Conservation (phyloP, 1,284 basidiomycete genomes). For the Trametes hirsuta region DNA sequence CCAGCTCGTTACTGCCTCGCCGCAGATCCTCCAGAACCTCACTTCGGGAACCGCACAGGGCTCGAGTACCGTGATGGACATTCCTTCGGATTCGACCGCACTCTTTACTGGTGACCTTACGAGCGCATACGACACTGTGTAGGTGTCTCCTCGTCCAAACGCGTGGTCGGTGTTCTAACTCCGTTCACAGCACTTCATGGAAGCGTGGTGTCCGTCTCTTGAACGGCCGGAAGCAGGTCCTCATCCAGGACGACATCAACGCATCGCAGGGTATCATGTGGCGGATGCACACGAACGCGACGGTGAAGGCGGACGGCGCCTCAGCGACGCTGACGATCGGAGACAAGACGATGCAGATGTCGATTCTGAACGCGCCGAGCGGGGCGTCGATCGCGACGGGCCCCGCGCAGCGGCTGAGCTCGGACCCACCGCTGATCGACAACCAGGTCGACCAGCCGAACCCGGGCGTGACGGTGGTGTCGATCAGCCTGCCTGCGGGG, state of each 20-base stretch:
- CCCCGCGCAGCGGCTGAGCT: conserved; percentile 55
- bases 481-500: conserved; percentile 75
- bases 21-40: conserved; percentile 55
- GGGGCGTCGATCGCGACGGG: conserved; percentile 57
- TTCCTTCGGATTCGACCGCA: conserved; percentile 75
- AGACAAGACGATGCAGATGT: conserved; percentile 52
- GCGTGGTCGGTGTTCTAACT: conserved; percentile 17
- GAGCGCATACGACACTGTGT: conserved; percentile 80
- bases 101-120: conserved; percentile 85
- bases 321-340: conserved; percentile 66
- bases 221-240: conserved; percentile 89
- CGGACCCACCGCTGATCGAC: conserved; percentile 65
- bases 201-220: conserved; percentile 88
- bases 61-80: conserved; percentile 70
- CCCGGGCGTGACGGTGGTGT: conserved; percentile 78
- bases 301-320: conserved; percentile 58
- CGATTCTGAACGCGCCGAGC: conserved; percentile 60
- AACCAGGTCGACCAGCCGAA: conserved; percentile 72
- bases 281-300: conserved; percentile 96
- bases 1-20: conserved; percentile 79
- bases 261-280: conserved; percentile 70
- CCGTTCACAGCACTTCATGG: conserved; percentile 55
- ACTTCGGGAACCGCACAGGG: conserved; percentile 75
- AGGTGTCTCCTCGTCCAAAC: conserved; percentile 37
- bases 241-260: conserved; percentile 87